These are phyloP conservation scores for Grosmannia serpens DNA, from an alignment of 2,329 filamentous ascomycete genomes.

Conservation along the genomic window DNA sequence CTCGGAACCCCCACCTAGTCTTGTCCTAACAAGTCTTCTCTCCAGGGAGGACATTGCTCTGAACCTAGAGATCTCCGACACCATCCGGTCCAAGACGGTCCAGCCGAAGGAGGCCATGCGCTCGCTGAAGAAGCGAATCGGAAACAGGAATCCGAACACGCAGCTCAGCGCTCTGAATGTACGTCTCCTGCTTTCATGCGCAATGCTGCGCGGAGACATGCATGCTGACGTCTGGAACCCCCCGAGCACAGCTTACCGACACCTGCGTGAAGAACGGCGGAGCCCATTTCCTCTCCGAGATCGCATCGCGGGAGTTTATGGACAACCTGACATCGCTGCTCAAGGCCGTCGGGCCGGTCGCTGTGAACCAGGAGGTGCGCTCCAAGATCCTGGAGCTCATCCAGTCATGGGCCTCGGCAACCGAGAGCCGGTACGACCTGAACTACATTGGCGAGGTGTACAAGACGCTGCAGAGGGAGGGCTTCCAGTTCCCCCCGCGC, in stretches of 20 bases:
- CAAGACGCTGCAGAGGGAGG: constrained; percentile 67
- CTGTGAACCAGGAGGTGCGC: constrained; percentile 76
- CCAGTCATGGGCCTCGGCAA: constrained; percentile 84
- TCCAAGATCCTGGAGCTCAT: constrained; percentile 86
- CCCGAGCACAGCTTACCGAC: constrained; percentile 62
- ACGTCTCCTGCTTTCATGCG: constrained; percentile 15
- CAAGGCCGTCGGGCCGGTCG: constrained; percentile 61
- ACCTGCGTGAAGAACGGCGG: constrained; percentile 98
- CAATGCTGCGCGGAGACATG: background rate
- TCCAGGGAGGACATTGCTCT: constrained; percentile 86
- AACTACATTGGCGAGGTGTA: constrained; percentile 86
- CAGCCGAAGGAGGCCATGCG: constrained; percentile 98
- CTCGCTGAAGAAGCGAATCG: constrained; percentile 84
- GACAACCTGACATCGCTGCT: constrained; percentile 88
- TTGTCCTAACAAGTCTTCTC: background rate
- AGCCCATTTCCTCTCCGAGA: constrained; percentile 85
- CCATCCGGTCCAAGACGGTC: constrained; percentile 94
- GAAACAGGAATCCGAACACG: constrained; percentile 94
- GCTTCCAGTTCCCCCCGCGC: constrained; percentile 80
- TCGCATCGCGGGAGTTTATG: constrained; percentile 96
- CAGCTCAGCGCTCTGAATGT: constrained; percentile 92
- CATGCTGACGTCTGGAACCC: background rate
- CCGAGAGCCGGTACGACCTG: constrained; percentile 72
- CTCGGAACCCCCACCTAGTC: background rate
- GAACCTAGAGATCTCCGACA: constrained; percentile 95